A percentile compares a stretch with the other conserved stretches of the same genome.
Evolutionary conservation across 2,329 filamentous ascomycete genomes (phyloP).

Genomic region (Aspergillus brasiliensis): DNA sequence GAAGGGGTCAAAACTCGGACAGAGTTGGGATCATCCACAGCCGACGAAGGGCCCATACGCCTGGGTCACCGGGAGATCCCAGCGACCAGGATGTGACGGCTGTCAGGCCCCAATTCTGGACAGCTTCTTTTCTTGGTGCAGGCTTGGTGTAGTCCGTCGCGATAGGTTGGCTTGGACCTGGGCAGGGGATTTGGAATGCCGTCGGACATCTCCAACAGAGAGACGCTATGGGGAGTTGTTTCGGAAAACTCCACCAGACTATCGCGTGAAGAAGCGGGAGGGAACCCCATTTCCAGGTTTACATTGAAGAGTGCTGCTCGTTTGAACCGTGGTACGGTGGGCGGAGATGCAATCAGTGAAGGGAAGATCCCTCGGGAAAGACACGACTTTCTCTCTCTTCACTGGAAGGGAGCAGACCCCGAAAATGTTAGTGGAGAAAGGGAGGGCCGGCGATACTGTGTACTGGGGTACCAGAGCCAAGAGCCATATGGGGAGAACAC

Average conservation of each 20-base stretch:
- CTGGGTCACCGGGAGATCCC: conserved; percentile 24
- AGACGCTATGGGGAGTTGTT: conserved; percentile 10
- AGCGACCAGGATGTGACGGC: conserved; percentile 22
- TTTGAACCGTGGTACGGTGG: not conserved
- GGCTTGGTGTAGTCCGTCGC: conserved; percentile 3
- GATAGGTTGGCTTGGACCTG: not conserved
- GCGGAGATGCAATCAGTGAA: conserved; percentile 3
- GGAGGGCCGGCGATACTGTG: not conserved
- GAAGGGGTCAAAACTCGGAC: conserved; percentile 17
- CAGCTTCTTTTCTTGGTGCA: conserved; percentile 15
- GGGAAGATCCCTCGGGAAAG: not conserved
- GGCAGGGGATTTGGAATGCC: conserved; percentile 22
- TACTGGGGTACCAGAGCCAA: not conserved
- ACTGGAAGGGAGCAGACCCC: not conserved
- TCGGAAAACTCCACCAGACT: conserved; percentile 10
- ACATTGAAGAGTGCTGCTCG: not conserved
- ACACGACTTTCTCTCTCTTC: not conserved
- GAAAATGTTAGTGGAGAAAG: not conserved
- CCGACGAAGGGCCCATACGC: conserved; percentile 19
- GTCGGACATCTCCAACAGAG: conserved; percentile 19
- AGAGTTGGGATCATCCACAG: conserved; percentile 21
- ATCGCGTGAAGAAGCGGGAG: conserved; percentile 13
- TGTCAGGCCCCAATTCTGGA: conserved; percentile 25
- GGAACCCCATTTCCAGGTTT: not conserved
- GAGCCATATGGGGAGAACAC: not conserved